Evolutionary conservation across 192 early-diverging fungal genomes (phyloP).

Genomic region (Umbelopsis ramanniana): DNA sequence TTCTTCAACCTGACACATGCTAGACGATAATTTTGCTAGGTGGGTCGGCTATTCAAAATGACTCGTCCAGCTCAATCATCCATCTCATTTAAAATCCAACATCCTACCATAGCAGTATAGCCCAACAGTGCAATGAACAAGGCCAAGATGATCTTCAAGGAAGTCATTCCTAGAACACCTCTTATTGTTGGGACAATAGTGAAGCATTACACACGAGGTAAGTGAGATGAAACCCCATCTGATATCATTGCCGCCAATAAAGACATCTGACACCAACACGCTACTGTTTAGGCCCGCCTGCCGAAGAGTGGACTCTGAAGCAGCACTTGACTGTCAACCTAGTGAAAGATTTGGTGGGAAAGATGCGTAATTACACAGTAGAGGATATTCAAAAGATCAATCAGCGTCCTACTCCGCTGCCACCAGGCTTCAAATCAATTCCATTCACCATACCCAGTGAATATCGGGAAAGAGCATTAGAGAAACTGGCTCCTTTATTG

Average conservation of each 20-base stretch:
- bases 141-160: background rate
- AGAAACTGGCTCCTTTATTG: slow-evolving; percentile 38
- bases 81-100: background rate
- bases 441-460: slow-evolving; percentile 28
- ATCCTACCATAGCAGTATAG: background rate
- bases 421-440: slow-evolving; percentile 15
- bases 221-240: background rate
- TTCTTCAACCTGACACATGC: too few species aligned
- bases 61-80: too few species aligned
- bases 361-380: slow-evolving; percentile 36
- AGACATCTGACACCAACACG: too few species aligned
- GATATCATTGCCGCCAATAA: background rate
- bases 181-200: slow-evolving; percentile 25
- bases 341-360: slow-evolving; percentile 35
- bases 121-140: background rate
- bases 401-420: slow-evolving; percentile 29
- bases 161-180: slow-evolving; percentile 22
- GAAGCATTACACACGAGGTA: slow-evolving; percentile 26
- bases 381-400: slow-evolving; percentile 43
- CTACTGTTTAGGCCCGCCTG: slow-evolving; percentile 43
- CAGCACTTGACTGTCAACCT: slow-evolving; percentile 39
- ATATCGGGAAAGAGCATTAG: slow-evolving; percentile 41
- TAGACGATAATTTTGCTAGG: too few species aligned
- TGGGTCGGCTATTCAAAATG: background rate
- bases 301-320: slow-evolving; percentile 47